Base-by-base conservation (phyloP, 306 rosid species). In the Ziziphus jujuba region DNA sequence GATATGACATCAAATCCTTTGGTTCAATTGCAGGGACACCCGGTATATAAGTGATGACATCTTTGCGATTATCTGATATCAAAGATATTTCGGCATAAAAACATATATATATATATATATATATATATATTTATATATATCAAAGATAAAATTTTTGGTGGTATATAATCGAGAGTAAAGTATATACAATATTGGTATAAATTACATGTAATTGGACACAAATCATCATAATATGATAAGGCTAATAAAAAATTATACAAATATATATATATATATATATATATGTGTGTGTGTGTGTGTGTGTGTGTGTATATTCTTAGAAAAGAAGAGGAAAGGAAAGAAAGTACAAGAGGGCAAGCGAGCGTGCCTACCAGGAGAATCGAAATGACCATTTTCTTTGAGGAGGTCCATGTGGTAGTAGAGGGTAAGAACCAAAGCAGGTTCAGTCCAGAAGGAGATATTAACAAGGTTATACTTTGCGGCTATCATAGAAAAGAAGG, bases 401-500 rank as follows among this genome's bases (percentile, higher is more conserved):
- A 77, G 73, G 31, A 77, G 73, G 61, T 60, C 28, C 52, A 72
- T 1, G 67, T 77, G 81, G 55, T 72, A 66, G 69, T 77, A 72
- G 25, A 77, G 67, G 16, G 63, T 40, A 0, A 71, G 45, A 35
- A 71, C 81, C 20, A 77, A 22, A 53, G 56, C 74, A 38, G 81
- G 76, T 52, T 70, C 68, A 14, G 76, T 76, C 76, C 76, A 76
- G 55, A 76, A 76, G 6, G 81, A 77, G 9, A 77, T 35, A 23
- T 76, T 64, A 62, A 76, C 44, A 38, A 76, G 67, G 17, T 57
- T 70, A 21, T 56, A 76, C 71, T 70, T 76, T 0, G 23, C 17
- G 35, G 80, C 80, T 9, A 76, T 56, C 72, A 24, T 38, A 9
- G 80, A 52, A 17, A 67, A 6, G 76, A 76, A 76, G 7, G 58